Conservation (phyloP, 208 protist genomes). For the Blastocrithidia nonstop region DNA sequence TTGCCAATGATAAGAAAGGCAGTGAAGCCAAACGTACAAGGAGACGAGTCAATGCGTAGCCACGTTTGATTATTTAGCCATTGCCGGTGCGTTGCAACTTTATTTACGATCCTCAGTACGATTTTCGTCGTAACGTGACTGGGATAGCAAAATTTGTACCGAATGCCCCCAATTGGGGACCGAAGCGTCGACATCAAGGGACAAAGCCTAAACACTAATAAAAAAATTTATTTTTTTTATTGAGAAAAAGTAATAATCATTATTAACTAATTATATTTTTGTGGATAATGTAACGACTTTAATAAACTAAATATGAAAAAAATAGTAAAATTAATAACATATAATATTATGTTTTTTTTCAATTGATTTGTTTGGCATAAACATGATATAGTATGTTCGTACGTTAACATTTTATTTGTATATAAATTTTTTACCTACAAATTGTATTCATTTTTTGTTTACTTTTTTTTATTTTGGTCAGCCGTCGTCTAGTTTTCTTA, state of each 20-base stretch:
- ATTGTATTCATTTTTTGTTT: too few species aligned
- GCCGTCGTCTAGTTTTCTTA: too few species aligned
- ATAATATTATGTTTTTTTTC: too few species aligned
- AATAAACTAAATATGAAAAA: conserved; percentile 2
- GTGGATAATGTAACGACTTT: background rate
- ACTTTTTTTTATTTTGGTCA: too few species aligned
- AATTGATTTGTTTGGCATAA: too few species aligned
- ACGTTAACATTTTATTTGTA: too few species aligned
- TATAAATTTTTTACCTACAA: too few species aligned
- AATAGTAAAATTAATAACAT: conserved; percentile 1
- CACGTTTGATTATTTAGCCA: too few species aligned
- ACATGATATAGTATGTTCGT: too few species aligned
- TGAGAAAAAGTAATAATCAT: conserved; percentile 1
- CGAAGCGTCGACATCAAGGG: conserved; percentile 67
- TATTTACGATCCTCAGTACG: conserved; percentile 54
- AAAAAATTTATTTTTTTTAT: background rate
- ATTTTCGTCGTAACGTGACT: conserved; percentile 52
- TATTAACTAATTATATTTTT: too few species aligned
- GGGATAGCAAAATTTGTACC: conserved; percentile 80
- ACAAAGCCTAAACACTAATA: conserved; percentile 13
- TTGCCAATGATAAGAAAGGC: background rate
- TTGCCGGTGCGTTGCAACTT: conserved; percentile 46
- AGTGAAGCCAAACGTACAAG: background rate
- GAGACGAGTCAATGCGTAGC: too few species aligned
- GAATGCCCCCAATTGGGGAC: conserved; percentile 79